Conservation (phyloP, 495 filamentous ascomycete species). For the Lasiosphaeria hispida region DNA sequence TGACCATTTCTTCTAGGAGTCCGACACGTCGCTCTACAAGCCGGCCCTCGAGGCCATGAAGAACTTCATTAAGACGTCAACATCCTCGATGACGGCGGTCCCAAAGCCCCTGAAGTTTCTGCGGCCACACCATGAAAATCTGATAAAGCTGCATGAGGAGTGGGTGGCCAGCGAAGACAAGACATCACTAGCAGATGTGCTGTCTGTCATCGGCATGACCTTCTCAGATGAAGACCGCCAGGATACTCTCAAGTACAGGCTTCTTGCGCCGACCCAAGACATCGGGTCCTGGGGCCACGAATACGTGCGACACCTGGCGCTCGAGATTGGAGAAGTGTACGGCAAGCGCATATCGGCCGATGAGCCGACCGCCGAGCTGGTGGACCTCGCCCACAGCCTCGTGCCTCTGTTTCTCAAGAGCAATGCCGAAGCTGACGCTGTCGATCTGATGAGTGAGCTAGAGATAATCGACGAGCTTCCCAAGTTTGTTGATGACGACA, state of each 20-base stretch:
- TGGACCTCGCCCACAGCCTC: constrained; percentile 75
- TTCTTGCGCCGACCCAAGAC: constrained; percentile 85
- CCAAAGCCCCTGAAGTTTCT: constrained; percentile 98
- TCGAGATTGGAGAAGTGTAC: constrained; percentile 95
- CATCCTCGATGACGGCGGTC: constrained; percentile 98
- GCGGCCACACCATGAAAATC: constrained; percentile 85
- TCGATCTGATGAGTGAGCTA: constrained; percentile 92
- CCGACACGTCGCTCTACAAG: constrained; percentile 83
- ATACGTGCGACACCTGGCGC: constrained; percentile 91
- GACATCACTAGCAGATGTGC: constrained; percentile 86
- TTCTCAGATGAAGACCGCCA: constrained; percentile 94
- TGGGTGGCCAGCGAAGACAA: constrained; percentile 84
- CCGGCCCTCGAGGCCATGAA: constrained; percentile 93
- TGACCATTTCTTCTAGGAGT: constrained; percentile 56
- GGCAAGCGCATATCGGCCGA: constrained; percentile 63
- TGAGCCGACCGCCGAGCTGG: constrained; percentile 66
- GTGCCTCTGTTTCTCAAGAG: constrained; percentile 95
- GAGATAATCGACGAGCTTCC: constrained; percentile 95
- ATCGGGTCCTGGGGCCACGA: constrained; percentile 98
- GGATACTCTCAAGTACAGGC: constrained; percentile 92
- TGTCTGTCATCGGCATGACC: constrained; percentile 98
- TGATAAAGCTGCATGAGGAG: constrained; percentile 80
- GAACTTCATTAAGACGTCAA: constrained; percentile 96
- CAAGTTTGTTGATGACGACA: constrained; percentile 87
- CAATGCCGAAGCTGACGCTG: constrained; percentile 96